Evolutionary conservation across 495 filamentous ascomycete genomes (phyloP), one percentile per base, ranked within the genome.

Genomic region (Polyplosphaeria fusca): DNA sequence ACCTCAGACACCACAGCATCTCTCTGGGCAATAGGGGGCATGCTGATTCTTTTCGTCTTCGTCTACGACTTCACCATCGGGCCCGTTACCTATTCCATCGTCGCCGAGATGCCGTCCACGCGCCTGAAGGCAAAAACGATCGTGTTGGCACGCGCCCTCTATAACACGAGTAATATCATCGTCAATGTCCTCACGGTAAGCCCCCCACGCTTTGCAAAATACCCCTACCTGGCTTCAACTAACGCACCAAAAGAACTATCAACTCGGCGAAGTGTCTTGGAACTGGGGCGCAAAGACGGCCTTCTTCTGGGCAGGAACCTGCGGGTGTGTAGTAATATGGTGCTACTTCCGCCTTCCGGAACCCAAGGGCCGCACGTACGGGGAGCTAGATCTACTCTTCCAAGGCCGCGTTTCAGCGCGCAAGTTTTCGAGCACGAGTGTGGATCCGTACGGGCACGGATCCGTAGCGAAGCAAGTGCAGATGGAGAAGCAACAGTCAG

Each of bases 291-390:
- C 45, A 12, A 65, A 52, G 44, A 61, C 52, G 4, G 52, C 45
- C 19, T 61, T 43, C 44, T 65, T 48, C 37, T 61, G 57, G 62
- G 56, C 51, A 9, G 57, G 56, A 11, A 61, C 52, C 14, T 55
- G 40, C 47, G 52, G 25, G 12, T 58, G 28, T 40, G 47, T 61
- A 11, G 79, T 80, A 44, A 65, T 88, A 18, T 88, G 91, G 65
- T 79, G 83, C n/a, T 88, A 82, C 74, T 88, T 91, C 72, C 71
- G 87, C 60, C 89, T 92, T 76, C 88, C 87, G 0, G 88, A 93
- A 70, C 91, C 87, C 0, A 77, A 80, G n/a, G 86, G 86, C 47
- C 89, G 89, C 76, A 85, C 86, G 12, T 77, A 91, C 2, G 88
- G 91, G 58, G 87, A 91, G 61, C 76, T 88, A 16, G 84, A 86